Evolutionary conservation across 1,139 yeast genomes (phyloP).

Genomic region (Pichia sorboxylosa): DNA sequence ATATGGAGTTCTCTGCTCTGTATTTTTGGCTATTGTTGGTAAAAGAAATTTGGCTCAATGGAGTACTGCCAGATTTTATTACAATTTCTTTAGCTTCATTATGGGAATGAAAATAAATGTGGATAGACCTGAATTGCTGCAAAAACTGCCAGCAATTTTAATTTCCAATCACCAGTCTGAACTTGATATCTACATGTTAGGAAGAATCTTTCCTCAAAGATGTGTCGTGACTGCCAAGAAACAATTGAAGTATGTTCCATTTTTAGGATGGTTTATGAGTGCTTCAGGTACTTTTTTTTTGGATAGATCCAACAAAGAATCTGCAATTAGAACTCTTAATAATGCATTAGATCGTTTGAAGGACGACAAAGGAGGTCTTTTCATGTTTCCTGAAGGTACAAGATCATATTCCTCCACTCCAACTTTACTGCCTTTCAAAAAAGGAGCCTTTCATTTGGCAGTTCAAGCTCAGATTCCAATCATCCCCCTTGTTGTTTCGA

Average conservation of each 20-base stretch:
- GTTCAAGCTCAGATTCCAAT: constrained; percentile 84
- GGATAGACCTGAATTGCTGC: constrained; percentile 46
- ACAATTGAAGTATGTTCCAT: constrained; percentile 75
- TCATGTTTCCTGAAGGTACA: constrained; percentile 93
- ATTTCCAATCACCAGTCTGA: constrained; percentile 90
- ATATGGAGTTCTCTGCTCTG: constrained; percentile 70
- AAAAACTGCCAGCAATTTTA: constrained; percentile 63
- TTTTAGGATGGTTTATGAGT: constrained; percentile 93
- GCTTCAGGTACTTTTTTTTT: constrained; percentile 85
- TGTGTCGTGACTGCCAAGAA: constrained; percentile 90
- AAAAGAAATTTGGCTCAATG: constrained; percentile 78
- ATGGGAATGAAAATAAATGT: constrained; percentile 63
- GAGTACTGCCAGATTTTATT: constrained; percentile 78
- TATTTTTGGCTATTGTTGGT: constrained; percentile 54
- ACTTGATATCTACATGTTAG: constrained; percentile 69
- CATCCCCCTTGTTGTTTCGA: constrained; percentile 77
- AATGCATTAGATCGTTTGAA: constrained; percentile 54
- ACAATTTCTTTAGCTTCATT: constrained; percentile 42
- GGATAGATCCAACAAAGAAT: constrained; percentile 68
- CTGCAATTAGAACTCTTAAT: constrained; percentile 65
- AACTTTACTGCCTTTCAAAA: constrained; percentile 74
- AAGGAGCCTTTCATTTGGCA: constrained; percentile 97
- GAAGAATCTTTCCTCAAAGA: constrained; percentile 73
- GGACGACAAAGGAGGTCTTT: constrained; percentile 54
- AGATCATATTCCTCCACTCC: constrained; percentile 66